Evolutionary conservation across 495 filamentous ascomycete genomes (phyloP), one percentile per base, ranked within the genome.

Genomic region (Xylaria sp.): DNA sequence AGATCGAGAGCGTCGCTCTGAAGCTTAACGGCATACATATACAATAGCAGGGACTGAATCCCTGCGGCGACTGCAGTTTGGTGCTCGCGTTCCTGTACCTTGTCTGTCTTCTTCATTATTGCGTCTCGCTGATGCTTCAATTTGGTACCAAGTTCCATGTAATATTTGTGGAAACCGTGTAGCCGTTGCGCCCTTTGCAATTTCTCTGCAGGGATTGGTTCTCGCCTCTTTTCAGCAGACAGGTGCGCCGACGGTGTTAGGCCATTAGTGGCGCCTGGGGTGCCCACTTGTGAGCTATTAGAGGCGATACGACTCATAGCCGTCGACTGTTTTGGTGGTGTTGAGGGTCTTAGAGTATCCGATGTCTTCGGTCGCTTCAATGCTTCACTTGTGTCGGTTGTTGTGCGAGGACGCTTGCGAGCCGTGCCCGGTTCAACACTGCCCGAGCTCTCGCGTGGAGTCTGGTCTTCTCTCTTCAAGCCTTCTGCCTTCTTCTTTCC

Each of bases 271-370:
- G 77, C 77, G 19, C 80, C 82, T 14, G 84, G 83, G 2, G 84
- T 85, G 40, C 77, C 78, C 19, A 74, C 76, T 66, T 81, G 80
- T 5, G 83, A 85, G 59, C 82, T 81, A 69, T 73, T 84, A n/a
- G 84, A 85, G 24, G 83, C 73, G 14, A 82, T 82, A n/a, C 83
- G 80, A 12, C 79, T 82, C 83, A 85, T 86, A 53, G 81, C 73
- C 0, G 81, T 81, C 26, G 83, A 77, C n/a, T 75, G 81, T 67
- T 83, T 85, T 21, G 83, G 80, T 1, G 84, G 83, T 1, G 84
- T 86, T 0, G 80, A 78, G 14, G 83, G 81, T 12, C 43, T 76
- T 33, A 63, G 19, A 61, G 66, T 69, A n/a, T 77, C 75, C 44
- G 68, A 52, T 17, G 76, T 43, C 67, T 75, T 85, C 46, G 73